Conservation (phyloP, 495 filamentous ascomycete species). For the Talaromyces ruber region DNA sequence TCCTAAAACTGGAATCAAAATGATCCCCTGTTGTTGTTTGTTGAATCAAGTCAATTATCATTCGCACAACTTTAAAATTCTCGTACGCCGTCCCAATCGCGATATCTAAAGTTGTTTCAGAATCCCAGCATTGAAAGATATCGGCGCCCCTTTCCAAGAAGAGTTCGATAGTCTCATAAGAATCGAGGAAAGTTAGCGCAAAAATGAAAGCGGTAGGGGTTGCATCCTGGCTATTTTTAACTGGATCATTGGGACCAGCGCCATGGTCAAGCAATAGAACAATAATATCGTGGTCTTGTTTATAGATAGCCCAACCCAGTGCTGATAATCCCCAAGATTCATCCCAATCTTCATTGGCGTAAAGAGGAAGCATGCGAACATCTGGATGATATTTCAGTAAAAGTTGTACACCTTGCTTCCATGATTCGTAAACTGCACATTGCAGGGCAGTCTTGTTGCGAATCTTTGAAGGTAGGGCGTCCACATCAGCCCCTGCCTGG, state of each 20-base stretch:
- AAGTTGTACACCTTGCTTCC: not conserved
- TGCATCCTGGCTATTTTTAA: not conserved
- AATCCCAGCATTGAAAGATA: not conserved
- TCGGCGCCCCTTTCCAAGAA: not conserved
- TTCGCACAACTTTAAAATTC: not conserved
- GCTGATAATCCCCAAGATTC: not conserved
- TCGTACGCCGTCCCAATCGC: not conserved
- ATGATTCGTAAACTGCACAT: not conserved
- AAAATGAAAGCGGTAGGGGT: not conserved
- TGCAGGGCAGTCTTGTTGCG: slow-evolving; percentile 8
- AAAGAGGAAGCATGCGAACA: not conserved
- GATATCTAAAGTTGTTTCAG: not conserved
- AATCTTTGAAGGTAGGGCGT: slow-evolving; percentile 3
- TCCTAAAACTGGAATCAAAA: not conserved
- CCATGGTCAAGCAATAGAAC: not conserved
- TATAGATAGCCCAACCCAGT: not conserved
- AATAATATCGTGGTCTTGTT: not conserved
- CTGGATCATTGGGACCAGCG: not conserved
- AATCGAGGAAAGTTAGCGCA: not conserved
- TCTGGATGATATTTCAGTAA: not conserved
- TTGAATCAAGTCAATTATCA: not conserved
- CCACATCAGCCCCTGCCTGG: slow-evolving; percentile 8
- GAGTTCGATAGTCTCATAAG: not conserved
- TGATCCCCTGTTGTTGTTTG: not conserved
- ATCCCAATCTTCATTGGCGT: not conserved